Evolutionary conservation across 176 grass and related monocot species (phyloP), one percentile per base, ranked within the genome.

Genomic region (Bromus sterilis): DNA sequence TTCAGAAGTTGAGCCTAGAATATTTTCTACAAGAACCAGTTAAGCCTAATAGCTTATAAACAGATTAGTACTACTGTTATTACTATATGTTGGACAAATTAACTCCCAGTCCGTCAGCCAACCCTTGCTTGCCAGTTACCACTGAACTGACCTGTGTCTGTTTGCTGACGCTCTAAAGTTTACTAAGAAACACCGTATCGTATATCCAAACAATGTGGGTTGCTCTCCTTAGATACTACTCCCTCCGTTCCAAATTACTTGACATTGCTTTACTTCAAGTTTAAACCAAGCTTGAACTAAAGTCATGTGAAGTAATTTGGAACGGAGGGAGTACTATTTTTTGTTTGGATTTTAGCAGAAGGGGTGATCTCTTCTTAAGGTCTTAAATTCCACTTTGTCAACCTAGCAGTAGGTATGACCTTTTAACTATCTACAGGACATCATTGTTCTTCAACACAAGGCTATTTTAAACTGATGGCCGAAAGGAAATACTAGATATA

Each of bases 131-230:
- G 18, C 46, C 46, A 30, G 5, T 55, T 75, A 75, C 30, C 18
- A 20, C 9, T 75, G 13, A 41, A 76, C 58, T 14, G 74, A 58
- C 32, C 33, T 76, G 20, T 35, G 73, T 11, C 51, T 37, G 74
- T 76, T 75, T 76, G 73, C 49, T 76, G 73, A 36, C 7, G 11
- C 73, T 53, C 66, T 42, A 43, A 75, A 36, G 73, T 37, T 76
- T 56, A 39, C 51, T 16, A 58, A 9, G 13, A 58, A 39, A 76
- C 4, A 39, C 20, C 69, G 48, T 75, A 55, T 21, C 25, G 21
- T 28, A 76, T 39, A 57, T 58, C 33, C 53, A 58, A 21, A 21
- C n/a, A 75, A 35, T 58, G 25, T 28, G 15, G 33, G 21, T 24
- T 9, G 26, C 6, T 56, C 48, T 63, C 58, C 73, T 36, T 78